These are phyloP conservation scores for Suillus tomentosus DNA, from an alignment of 768 basidiomycete genomes.

Conservation along the genomic window DNA sequence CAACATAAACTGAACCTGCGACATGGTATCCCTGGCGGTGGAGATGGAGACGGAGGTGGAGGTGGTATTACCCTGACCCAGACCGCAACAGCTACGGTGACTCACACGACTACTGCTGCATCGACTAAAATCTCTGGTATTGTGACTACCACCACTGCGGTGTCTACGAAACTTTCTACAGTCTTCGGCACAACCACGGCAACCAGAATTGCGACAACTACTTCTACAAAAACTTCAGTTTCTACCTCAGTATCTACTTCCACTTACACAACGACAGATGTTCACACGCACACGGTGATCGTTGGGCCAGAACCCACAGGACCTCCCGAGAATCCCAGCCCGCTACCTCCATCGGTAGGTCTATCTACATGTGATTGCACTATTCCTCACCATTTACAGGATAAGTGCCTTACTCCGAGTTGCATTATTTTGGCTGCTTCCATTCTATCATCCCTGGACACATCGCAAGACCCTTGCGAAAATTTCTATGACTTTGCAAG, in stretches of 20 bases:
- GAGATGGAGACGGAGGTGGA: constrained; percentile 22
- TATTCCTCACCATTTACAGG: constrained; percentile 38
- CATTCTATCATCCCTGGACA: constrained; percentile 80
- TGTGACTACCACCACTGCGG: constrained; percentile 34
- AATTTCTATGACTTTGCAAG: constrained; percentile 94
- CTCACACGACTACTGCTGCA: constrained; percentile 25
- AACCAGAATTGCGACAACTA: constrained; percentile 44
- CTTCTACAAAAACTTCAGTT: constrained; percentile 39
- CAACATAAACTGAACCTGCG: constrained; percentile 71
- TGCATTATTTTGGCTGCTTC: constrained; percentile 85
- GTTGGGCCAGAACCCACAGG: constrained; percentile 40
- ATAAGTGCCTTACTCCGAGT: constrained; percentile 70
- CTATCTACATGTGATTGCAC: background rate
- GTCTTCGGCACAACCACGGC: constrained; percentile 36
- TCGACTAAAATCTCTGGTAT: constrained; percentile 33
- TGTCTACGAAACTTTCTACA: constrained; percentile 34
- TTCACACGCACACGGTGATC: constrained; percentile 43
- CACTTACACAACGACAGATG: constrained; percentile 36
- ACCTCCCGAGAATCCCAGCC: constrained; percentile 56
- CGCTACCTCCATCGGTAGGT: constrained; percentile 55
- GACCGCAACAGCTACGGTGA: constrained; percentile 36
- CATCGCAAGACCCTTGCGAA: constrained; percentile 87
- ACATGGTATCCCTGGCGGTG: constrained; percentile 35
- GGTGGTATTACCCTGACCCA: constrained; percentile 38
- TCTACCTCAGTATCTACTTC: constrained; percentile 38